Evolutionary conservation across 2,329 filamentous ascomycete genomes (phyloP).

Genomic region (Thelonectria rubi): DNA sequence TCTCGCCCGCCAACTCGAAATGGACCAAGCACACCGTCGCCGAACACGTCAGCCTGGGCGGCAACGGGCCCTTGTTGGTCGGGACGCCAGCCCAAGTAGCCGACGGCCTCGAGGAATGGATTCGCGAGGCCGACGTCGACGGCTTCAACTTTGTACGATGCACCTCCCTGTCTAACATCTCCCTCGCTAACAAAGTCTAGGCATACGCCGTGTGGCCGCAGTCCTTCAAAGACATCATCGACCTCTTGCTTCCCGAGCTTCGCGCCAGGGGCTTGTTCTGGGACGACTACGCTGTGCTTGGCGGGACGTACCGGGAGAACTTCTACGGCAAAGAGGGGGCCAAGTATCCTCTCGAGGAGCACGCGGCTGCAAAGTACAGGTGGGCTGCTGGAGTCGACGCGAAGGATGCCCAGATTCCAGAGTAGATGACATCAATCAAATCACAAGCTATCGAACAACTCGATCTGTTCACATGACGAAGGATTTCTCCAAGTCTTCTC

Average conservation of each 20-base stretch:
- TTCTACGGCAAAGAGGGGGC: conserved; percentile 62
- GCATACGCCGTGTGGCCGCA: conserved; percentile 74
- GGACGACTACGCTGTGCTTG: conserved; percentile 61
- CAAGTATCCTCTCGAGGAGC: conserved; percentile 59
- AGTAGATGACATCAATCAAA: conserved; percentile 7
- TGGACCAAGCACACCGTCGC: conserved; percentile 79
- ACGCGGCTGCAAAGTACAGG: conserved; percentile 61
- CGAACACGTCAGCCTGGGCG: conserved; percentile 73
- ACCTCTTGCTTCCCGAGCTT: conserved; percentile 72
- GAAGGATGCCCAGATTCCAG: conserved; percentile 33
- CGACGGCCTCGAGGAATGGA: conserved; percentile 73
- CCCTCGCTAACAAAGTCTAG: conserved; percentile 38
- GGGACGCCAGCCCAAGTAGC: conserved; percentile 72
- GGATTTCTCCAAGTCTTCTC: too few species aligned
- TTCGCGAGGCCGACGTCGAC: conserved; percentile 74
- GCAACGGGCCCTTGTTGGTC: conserved; percentile 70
- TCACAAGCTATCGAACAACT: background rate
- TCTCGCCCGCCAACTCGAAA: conserved; percentile 67
- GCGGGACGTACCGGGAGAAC: conserved; percentile 70
- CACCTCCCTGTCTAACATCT: background rate
- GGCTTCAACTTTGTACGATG: conserved; percentile 75
- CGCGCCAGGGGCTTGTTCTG: conserved; percentile 66
- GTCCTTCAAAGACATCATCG: conserved; percentile 73
- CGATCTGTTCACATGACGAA: too few species aligned
- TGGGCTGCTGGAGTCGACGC: conserved; percentile 44